phyloP scores from a whole-genome alignment of 2,329 filamentous ascomycete species.

The Penicillium sp. region DNA sequence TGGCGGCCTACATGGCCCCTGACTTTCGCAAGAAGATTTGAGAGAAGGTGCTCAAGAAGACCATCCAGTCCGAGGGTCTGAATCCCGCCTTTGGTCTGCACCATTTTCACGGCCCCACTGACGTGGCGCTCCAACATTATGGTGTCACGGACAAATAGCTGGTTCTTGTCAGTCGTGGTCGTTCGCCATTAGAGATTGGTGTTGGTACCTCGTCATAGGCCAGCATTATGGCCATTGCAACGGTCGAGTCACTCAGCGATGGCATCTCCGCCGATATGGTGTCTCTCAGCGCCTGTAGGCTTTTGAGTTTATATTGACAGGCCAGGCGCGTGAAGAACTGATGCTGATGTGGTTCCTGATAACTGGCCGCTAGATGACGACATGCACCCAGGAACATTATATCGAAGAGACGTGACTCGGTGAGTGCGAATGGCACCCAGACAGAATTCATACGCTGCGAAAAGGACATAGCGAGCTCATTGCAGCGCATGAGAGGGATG shows the following conservation, averaged over 20 bases:
- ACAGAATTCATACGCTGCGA: conserved; percentile 4
- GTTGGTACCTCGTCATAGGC: conserved; percentile 25
- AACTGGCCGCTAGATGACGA: conserved; percentile 12
- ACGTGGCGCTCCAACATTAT: conserved; percentile 12
- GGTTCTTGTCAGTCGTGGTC: background rate
- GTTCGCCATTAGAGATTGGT: no score
- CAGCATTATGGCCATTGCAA: conserved; percentile 22
- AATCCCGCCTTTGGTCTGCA: conserved; percentile 7
- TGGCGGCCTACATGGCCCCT: no score
- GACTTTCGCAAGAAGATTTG: conserved; percentile 7
- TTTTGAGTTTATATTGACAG: conserved; percentile 7
- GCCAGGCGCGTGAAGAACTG: conserved; percentile 2
- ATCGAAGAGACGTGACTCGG: conserved; percentile 14
- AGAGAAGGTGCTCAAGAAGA: conserved; percentile 7
- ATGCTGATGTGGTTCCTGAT: conserved; percentile 1
- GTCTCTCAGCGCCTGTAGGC: conserved; percentile 3
- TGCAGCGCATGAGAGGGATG: conserved; percentile 12
- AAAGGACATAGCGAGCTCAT: conserved; percentile 2
- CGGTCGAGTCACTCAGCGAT: conserved; percentile 13
- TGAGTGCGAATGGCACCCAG: conserved; percentile 14
- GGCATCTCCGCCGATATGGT: conserved; percentile 11
- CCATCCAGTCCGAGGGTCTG: conserved; percentile 9
- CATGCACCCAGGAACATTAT: conserved; percentile 17
- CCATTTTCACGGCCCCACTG: conserved; percentile 11
- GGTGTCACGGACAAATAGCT: conserved; percentile 9